These are phyloP conservation scores for Globisporangium apiculatum DNA, from an alignment of 352 stramenopile species.

Conservation along the genomic window DNA sequence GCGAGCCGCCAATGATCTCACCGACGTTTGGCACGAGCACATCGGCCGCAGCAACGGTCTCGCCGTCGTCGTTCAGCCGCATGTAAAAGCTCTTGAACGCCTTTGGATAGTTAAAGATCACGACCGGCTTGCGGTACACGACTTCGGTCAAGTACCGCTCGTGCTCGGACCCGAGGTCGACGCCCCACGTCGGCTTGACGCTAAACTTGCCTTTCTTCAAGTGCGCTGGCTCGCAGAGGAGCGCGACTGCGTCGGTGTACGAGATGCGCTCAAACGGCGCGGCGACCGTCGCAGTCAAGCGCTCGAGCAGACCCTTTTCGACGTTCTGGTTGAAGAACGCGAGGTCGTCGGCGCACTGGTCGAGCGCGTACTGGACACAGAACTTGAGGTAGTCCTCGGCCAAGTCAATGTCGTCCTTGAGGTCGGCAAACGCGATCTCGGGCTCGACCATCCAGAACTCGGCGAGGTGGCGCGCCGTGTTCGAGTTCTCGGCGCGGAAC, in stretches of 20 bases:
- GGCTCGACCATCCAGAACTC: conserved; percentile 99
- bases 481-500: conserved; percentile 98
- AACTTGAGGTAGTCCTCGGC: conserved; percentile 96
- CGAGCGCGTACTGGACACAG: conserved; percentile 90
- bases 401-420: conserved; percentile 93
- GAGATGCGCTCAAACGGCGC: conserved; percentile 77
- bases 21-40: conserved; percentile 95
- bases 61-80: conserved; percentile 95
- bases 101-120: conserved; percentile 99
- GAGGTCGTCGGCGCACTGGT: conserved; percentile 90
- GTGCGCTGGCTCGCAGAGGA: conserved; percentile 85
- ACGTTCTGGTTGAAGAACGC: conserved; percentile 93
- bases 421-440: conserved; percentile 85
- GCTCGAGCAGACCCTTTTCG: conserved; percentile 85
- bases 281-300: conserved; percentile 36
- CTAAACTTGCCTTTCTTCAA: conserved; percentile 84
- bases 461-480: conserved; percentile 96
- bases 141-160: conserved; percentile 94
- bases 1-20: conserved; percentile 97
- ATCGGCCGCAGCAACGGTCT: conserved; percentile 97
- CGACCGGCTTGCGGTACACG: conserved; percentile 87
- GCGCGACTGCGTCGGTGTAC: conserved; percentile 93
- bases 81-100: conserved; percentile 99
- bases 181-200: conserved; percentile 90
- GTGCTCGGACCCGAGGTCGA: conserved; percentile 96